Evolutionary conservation across 2,329 filamentous ascomycete species (phyloP), one percentile per base, ranked within the genome.

Genomic region (Venturia pyrina): DNA sequence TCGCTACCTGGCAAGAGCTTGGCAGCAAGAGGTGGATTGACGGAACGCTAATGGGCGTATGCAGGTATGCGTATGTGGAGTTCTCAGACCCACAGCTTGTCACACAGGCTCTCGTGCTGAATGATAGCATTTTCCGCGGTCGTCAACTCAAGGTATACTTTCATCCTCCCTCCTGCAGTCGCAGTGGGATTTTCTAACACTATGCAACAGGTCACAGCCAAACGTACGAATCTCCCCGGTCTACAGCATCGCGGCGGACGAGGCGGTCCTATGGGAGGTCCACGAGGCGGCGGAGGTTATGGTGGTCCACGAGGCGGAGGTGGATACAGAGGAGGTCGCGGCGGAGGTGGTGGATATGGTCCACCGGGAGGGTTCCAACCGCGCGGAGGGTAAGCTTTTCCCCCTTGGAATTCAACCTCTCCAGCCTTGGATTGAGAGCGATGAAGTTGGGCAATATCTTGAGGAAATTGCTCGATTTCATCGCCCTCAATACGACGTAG

Each of bases 61-160:
- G 77, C 78, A 97, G 93, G 70, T 99, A 99, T 80, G 95, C 95
- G 74, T 99, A 99, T 79, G 95, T 99, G 73, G 95, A 99, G 79
- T 99, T 99, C 75, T 89, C 91, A 68, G 95, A 98, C 79, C 92
- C 95, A 62, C 93, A 87, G 78, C 83, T 97, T 68, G 93, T 99
- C 69, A 91, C 91, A 61, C 91, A 96, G 77, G 95, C 95, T 34
- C 84, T 99, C 68, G 92, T 98, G 50, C 82, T 99, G 66, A 98
- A 99, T 77, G 95, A 99, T 79, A 97, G 92, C 77, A 84, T 96
- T 66, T 96, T 99, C 80, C 92, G 95, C 73, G 93, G 91, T 69
- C 87, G 95, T 73, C 96, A 95, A 77, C 86, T 99, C 76, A 99
- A 99, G 86, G 95, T 98, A 75, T 70, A 59, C 19, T 78, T 67